A percentile compares a stretch with the other conserved stretches of the same genome.
phyloP scores from a whole-genome alignment of 768 basidiomycete species.

The Suillus alpinus region DNA sequence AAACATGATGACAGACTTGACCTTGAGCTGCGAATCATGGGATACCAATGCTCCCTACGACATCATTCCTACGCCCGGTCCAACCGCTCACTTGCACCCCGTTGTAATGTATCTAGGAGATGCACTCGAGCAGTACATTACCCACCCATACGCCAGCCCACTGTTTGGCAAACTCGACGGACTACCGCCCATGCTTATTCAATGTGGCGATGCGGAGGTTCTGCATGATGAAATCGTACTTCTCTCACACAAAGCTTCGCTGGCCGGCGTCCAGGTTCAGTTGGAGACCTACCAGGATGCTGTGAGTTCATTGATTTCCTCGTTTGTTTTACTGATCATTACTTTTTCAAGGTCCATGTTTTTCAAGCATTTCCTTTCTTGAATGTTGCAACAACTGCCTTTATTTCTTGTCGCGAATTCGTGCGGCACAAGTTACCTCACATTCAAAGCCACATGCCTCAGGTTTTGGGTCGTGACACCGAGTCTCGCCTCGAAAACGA shows the following conservation, averaged over 20 bases:
- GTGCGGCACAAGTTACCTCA: slow-evolving; percentile 58
- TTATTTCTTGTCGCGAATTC: slow-evolving; percentile 68
- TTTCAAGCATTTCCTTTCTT: slow-evolving; percentile 89
- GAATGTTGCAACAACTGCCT: slow-evolving; percentile 60
- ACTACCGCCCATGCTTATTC: slow-evolving; percentile 87
- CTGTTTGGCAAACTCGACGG: slow-evolving; percentile 87
- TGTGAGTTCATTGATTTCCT: slow-evolving; percentile 41
- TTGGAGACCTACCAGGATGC: slow-evolving; percentile 92
- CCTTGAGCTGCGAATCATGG: slow-evolving; percentile 99
- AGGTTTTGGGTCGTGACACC: slow-evolving; percentile 49
- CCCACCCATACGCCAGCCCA: slow-evolving; percentile 95
- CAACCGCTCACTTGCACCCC: slow-evolving; percentile 86
- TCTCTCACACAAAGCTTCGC: slow-evolving; percentile 87
- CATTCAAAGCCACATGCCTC: slow-evolving; percentile 47
- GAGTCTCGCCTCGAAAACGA: slow-evolving; percentile 67
- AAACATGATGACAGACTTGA: slow-evolving; percentile 58
- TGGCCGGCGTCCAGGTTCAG: slow-evolving; percentile 80
- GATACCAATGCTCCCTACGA: slow-evolving; percentile 88
- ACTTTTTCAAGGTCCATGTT: slow-evolving; percentile 66
- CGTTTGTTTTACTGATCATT: background rate
- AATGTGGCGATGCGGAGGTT: slow-evolving; percentile 92
- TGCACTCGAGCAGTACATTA: slow-evolving; percentile 75
- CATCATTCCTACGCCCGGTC: slow-evolving; percentile 69
- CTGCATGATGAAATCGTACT: slow-evolving; percentile 92
- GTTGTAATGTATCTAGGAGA: slow-evolving; percentile 92